These are phyloP conservation scores for Terana coerulea DNA, from an alignment of 768 basidiomycete species.

Conservation along the genomic window DNA sequence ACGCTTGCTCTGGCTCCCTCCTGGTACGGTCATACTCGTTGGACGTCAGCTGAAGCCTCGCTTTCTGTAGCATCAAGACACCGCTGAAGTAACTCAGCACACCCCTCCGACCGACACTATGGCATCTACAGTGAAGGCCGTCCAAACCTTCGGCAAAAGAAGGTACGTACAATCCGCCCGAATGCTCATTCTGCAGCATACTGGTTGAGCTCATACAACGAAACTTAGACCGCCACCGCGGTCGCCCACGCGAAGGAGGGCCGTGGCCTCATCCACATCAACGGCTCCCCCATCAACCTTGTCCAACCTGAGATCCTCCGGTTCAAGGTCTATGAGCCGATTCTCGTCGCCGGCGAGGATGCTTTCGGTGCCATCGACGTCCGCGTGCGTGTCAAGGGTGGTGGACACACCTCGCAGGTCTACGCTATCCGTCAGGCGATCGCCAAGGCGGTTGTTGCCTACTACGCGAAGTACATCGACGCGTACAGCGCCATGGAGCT, in stretches of 20 bases:
- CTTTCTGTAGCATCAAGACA: constrained; percentile 15
- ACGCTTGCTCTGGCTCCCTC: constrained; percentile 8
- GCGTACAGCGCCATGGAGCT: constrained; percentile 95
- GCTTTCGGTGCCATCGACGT: constrained; percentile 87
- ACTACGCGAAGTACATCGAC: constrained; percentile 98
- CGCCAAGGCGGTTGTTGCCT: constrained; percentile 95
- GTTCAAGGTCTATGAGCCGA: constrained; percentile 96
- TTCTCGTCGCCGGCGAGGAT: constrained; percentile 91
- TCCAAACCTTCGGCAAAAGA: constrained; percentile 99
- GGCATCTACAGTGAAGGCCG: constrained; percentile 79
- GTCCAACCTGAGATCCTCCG: constrained; percentile 94
- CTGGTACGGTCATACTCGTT: neutral
- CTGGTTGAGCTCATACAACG: neutral
- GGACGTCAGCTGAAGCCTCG: constrained; percentile 12
- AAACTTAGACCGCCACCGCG: constrained; percentile 86
- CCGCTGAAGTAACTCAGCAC: constrained; percentile 18
- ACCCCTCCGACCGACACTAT: constrained; percentile 42
- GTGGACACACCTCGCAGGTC: constrained; percentile 93
- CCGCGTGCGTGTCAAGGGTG: constrained; percentile 96
- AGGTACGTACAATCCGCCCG: constrained; percentile 48
- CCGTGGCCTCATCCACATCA: constrained; percentile 93
- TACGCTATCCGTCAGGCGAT: constrained; percentile 99
- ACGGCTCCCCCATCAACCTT: constrained; percentile 95
- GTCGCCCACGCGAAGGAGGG: constrained; percentile 97
- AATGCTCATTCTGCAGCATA: neutral